Conservation (phyloP, 805 yeast genomes). For the Saccharomycopsis javanensis region DNA sequence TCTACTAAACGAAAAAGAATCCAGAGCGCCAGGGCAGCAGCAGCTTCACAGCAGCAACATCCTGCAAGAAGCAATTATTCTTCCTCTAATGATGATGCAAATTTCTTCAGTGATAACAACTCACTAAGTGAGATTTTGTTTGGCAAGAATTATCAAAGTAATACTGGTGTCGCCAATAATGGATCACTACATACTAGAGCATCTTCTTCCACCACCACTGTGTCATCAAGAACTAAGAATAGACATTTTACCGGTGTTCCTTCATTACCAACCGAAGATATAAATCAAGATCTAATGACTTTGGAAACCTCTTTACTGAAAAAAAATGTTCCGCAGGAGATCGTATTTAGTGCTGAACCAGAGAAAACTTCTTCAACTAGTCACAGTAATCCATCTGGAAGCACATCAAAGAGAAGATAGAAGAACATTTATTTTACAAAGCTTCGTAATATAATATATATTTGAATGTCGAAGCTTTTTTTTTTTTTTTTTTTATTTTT, state of each 20-base stretch:
- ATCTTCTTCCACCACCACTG: not conserved
- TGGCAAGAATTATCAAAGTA: slow-evolving; percentile 13
- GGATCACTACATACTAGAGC: not conserved
- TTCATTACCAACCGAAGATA: not conserved
- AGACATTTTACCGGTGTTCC: not conserved
- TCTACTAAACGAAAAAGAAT: slow-evolving; percentile 13
- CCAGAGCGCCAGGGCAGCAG: slow-evolving; percentile 19
- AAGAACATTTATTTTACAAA: not conserved
- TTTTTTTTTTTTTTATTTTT: not conserved
- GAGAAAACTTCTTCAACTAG: not conserved
- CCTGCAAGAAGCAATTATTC: slow-evolving; percentile 14
- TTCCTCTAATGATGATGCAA: slow-evolving; percentile 17
- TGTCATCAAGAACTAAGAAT: not conserved
- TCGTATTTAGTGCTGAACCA: not conserved
- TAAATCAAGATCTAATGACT: not conserved
- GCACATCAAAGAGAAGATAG: not conserved
- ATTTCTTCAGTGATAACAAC: slow-evolving; percentile 19
- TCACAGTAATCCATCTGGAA: not conserved
- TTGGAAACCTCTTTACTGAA: not conserved
- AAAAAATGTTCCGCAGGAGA: not conserved
- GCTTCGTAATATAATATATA: too few relatives aligned
- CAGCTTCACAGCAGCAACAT: slow-evolving; percentile 9
- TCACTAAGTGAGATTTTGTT: slow-evolving; percentile 18
- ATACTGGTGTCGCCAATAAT: not conserved
- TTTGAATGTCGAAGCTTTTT: not conserved